Evolutionary conservation across 163 green algal genomes (phyloP), one percentile per base, ranked within the genome.

Genomic region (Scenedesmus sp.): DNA sequence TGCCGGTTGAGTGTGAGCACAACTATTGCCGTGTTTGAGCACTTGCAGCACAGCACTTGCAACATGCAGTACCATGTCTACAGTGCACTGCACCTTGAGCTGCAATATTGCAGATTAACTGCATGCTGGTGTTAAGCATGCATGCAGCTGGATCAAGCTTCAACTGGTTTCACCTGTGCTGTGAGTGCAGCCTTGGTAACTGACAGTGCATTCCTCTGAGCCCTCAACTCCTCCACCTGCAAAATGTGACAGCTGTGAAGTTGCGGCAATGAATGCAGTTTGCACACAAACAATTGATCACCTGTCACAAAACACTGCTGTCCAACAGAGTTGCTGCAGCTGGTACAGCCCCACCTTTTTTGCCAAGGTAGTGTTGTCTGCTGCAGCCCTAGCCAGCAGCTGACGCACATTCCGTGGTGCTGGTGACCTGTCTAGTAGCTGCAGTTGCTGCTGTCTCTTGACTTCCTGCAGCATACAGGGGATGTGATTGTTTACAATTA

Each of bases 141-240:
- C 30, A 15, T 40, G 65, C 65, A 76, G 12, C 65, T n/a, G n/a
- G 0, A 40, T 37, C 30, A 40, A 40, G 65, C 30, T 24, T 18
- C 3, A 2, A 20, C 5, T 70, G 7, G 16, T 20, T 22, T 15
- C 13, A 81, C 83, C 83, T 88, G 85, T 51, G 85, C 85, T 30
- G 85, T 84, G 0, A 90, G 85, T 33, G 85, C 85, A 37, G 85
- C 85, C 35, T 90, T 90, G 2, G 85, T 90, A 20, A 90, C 85
- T 26, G 43, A 26, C 5, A 90, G 68, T 35, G 85, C 85, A 72
- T 90, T 90, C 1, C 85, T 46, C 68, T 90, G 85, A 12, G 85
- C 85, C 49, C 85, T 68, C 46, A 83, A 37, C 44, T 90, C 68
- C 44, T 83, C 85, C 33, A 90, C 85, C 65, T 76, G 65, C 65